Base-by-base conservation (phyloP, 768 basidiomycete species). In the Pulveroboletus ravenelii region DNA sequence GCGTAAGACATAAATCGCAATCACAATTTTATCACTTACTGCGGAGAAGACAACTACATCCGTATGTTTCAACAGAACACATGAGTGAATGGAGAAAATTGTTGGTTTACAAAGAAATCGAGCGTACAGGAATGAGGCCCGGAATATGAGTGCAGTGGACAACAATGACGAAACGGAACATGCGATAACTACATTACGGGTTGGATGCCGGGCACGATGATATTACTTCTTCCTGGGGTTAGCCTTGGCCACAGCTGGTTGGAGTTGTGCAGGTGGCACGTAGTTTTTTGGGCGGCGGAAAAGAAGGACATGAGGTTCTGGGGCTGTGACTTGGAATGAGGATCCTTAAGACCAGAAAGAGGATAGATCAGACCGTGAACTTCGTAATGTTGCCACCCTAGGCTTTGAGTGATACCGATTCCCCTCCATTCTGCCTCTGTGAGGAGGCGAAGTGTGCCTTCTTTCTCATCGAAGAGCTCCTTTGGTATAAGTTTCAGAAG, bases 311-410 rank as follows among this genome's bases (percentile, higher is more conserved):
- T 95, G 93, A 10, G 93, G 92, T 68, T 92, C 92, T 8, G 93
- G 93, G 37, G 89, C 91, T 93, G 58, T 31, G 48, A 43, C 40
- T 30, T 17, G 9, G 13, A 31, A 45, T 67, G 35, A 68, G 56
- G 23, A 43, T 44, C 14, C 23, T 38, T 17, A 48, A 39, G 23
- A 46, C 34, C 44, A 38, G 43, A 17, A 25, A 35, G 14, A 23
- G 41, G 13, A 39, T 15, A n/a, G 34, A 18, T 55, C 77, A 55
- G 55, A 87, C 93, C 89, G 62, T 97, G 94, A n/a, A 94, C 89
- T 74, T 94, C 93, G 62, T 94, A 97, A 61, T 96, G 93, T 63
- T 91, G 89, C 93, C 94, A 98, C 4, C 94, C 94, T 20, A 95
- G 74, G 68, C 90, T 93, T 71, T 99, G 95, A 37, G 87, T 89